Conservation (phyloP, 2,329 filamentous ascomycete genomes). For the Calonectria ilicicola region DNA sequence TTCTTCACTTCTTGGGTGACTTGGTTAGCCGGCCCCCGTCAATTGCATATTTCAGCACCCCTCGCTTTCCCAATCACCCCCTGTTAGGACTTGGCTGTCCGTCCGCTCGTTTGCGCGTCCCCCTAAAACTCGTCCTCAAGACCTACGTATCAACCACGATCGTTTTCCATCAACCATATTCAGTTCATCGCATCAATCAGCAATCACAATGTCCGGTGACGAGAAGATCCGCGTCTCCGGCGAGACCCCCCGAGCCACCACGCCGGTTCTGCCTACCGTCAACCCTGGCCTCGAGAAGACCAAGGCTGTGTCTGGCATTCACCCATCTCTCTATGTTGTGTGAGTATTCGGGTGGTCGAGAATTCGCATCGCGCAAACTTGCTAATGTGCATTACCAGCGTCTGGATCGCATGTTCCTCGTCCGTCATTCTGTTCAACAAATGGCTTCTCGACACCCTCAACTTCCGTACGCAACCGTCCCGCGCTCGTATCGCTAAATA, state of each 20-base stretch:
- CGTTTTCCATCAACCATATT: conserved; percentile 30
- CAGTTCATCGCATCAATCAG: conserved; percentile 45
- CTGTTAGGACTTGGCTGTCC: conserved; percentile 50
- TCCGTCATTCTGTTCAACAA: conserved; percentile 99
- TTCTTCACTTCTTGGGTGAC: conserved; percentile 37
- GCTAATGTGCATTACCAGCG: conserved; percentile 61
- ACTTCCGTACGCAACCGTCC: conserved; percentile 70
- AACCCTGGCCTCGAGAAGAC: conserved; percentile 82
- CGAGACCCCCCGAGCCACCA: conserved; percentile 74
- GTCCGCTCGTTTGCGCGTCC: conserved; percentile 55
- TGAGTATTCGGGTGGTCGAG: conserved; percentile 51
- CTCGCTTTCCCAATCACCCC: conserved; percentile 43
- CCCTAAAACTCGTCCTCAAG: conserved; percentile 48
- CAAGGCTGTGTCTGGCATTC: conserved; percentile 74
- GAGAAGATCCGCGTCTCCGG: conserved; percentile 89
- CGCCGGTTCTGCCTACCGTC: conserved; percentile 80
- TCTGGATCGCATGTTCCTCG: conserved; percentile 93
- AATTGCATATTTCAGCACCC: conserved; percentile 51
- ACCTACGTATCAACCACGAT: conserved; percentile 39
- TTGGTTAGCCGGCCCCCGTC: conserved; percentile 44
- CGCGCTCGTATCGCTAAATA: conserved; percentile 5
- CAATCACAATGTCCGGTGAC: conserved; percentile 67
- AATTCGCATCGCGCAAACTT: background rate
- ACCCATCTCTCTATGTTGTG: conserved; percentile 88
- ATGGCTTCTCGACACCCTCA: conserved; percentile 88